Conservation (phyloP, 2,329 filamentous ascomycete species). For the Arthrocladium fulminans region DNA sequence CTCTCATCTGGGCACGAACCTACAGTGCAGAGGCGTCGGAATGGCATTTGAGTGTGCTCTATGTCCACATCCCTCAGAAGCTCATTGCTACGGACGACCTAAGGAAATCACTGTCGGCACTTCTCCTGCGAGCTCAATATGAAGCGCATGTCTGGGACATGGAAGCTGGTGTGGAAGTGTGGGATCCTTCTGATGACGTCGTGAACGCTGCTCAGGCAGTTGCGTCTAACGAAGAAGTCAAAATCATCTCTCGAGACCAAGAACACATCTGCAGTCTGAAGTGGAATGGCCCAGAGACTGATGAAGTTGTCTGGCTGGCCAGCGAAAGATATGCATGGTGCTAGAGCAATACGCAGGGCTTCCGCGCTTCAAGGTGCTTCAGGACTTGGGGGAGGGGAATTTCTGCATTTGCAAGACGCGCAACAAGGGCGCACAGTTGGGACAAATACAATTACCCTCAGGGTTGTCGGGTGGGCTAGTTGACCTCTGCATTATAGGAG, state of each 20-base stretch:
- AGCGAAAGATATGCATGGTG: slow-evolving; percentile 45
- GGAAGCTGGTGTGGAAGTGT: slow-evolving; percentile 58
- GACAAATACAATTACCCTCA: too few relatives aligned
- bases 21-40: slow-evolving; percentile 30
- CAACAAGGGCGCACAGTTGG: too few relatives aligned
- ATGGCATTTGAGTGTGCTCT: slow-evolving; percentile 36
- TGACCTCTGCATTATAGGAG: too few relatives aligned
- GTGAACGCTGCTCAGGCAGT: slow-evolving; percentile 33
- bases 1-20: slow-evolving; percentile 31
- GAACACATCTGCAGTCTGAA: slow-evolving; percentile 39
- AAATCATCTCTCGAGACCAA: slow-evolving; percentile 38
- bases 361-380: too few relatives aligned
- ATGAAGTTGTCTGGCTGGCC: slow-evolving; percentile 37
- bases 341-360: too few relatives aligned
- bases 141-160: slow-evolving; percentile 66
- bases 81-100: slow-evolving; percentile 19
- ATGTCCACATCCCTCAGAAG: slow-evolving; percentile 27
- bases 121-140: slow-evolving; percentile 57
- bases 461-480: too few relatives aligned
- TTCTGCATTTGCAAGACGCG: too few relatives aligned
- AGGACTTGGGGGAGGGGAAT: too few relatives aligned
- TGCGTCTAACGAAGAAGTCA: slow-evolving; percentile 18
- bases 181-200: slow-evolving; percentile 63
- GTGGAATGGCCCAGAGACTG: slow-evolving; percentile 36
- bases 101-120: slow-evolving; percentile 44